phyloP scores from a whole-genome alignment of 106 monocot species.

The Phalaenopsis aphrodite region DNA sequence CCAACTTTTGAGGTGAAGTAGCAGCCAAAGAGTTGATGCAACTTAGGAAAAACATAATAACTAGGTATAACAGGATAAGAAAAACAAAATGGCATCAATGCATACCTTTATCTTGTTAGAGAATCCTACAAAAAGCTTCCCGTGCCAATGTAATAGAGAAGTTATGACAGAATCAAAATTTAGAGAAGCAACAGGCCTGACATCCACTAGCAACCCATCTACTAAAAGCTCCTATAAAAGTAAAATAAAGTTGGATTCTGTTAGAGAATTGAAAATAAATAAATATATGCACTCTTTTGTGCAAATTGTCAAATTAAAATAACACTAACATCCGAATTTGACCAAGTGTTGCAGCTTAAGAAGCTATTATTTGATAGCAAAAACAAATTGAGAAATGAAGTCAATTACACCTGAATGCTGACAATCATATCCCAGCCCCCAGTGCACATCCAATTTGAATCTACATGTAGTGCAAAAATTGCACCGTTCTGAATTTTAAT shows the following conservation, averaged over 20 bases:
- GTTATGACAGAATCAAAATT: constrained; percentile 63
- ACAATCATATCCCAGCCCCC: constrained; percentile 79
- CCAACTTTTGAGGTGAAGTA: not conserved
- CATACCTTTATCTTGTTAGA: constrained; percentile 73
- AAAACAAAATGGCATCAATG: not conserved
- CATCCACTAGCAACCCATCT: constrained; percentile 46
- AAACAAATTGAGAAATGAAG: not conserved
- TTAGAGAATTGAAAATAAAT: constrained; percentile 2
- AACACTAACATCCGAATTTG: not conserved
- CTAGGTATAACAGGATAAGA: not conserved
- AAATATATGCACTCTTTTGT: not conserved
- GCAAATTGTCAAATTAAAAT: not conserved
- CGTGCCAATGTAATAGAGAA: constrained; percentile 48
- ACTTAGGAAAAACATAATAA: not conserved
- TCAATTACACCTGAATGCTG: constrained; percentile 46
- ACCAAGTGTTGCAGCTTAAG: not conserved
- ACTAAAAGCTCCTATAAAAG: constrained; percentile 43
- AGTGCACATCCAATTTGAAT: constrained; percentile 53
- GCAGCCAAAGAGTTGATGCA: not conserved
- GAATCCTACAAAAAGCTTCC: constrained; percentile 73
- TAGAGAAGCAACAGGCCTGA: constrained; percentile 53
- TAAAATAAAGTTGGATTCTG: not conserved
- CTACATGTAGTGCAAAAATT: constrained; percentile 54
- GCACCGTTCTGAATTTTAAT: constrained; percentile 56
- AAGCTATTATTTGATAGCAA: not conserved